phyloP scores from a whole-genome alignment of 2,329 filamentous ascomycete species.

The Parastagonospora nodorum region DNA sequence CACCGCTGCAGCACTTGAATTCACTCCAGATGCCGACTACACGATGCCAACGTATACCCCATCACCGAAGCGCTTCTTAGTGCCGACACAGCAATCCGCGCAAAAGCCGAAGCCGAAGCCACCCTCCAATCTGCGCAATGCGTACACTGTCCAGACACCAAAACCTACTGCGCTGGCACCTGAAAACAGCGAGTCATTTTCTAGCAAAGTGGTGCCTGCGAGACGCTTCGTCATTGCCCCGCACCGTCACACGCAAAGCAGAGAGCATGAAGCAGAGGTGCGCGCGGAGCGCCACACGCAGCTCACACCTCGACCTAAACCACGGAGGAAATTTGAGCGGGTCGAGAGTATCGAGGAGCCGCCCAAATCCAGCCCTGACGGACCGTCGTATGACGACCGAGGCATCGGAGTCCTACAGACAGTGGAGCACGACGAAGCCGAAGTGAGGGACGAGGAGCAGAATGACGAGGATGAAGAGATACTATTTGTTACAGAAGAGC shows the following conservation, averaged over 20 bases:
- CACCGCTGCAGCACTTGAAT: background rate
- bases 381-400: constrained; percentile 5
- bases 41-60: constrained; percentile 35
- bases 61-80: constrained; percentile 43
- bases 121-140: constrained; percentile 30
- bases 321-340: constrained; percentile 22
- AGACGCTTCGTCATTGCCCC: constrained; percentile 39
- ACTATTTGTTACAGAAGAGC: constrained; percentile 24
- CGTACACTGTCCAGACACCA: constrained; percentile 17
- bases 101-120: constrained; percentile 27
- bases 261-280: constrained; percentile 1
- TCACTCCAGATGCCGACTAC: constrained; percentile 8
- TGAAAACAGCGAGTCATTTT: background rate
- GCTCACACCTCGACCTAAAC: constrained; percentile 20
- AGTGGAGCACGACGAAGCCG: constrained; percentile 19
- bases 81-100: constrained; percentile 18
- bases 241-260: constrained; percentile 8
- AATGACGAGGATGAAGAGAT: constrained; percentile 33
- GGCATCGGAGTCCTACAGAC: constrained; percentile 11
- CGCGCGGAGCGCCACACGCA: background rate
- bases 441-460: background rate
- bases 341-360: constrained; percentile 43
- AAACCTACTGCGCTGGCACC: background rate
- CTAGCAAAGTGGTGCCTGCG: constrained; percentile 28
- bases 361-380: constrained; percentile 27